Base-by-base conservation (phyloP, 1,284 basidiomycete species). In the Malassezia nana region DNA sequence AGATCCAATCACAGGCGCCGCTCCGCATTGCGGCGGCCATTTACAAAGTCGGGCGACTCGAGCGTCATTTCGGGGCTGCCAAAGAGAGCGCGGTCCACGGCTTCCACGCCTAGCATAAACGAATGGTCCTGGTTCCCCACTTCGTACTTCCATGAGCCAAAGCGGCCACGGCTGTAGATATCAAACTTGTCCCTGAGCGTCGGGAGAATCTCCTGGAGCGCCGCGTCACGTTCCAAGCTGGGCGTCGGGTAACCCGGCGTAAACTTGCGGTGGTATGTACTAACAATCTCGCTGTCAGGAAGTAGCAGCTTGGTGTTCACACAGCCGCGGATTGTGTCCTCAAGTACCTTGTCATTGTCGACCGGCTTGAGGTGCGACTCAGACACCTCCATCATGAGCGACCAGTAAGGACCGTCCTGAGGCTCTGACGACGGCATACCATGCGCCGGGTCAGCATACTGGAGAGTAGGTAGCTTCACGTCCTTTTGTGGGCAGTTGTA, bases 141-240 rank as follows among this genome's bases (percentile, higher is more conserved):
- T 66, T 78, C 77, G 66, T 78, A 79, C 64, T 77, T 77, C 77
- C 78, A 80, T 40, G 76, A 77, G n/a, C 78, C 79, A 64, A 80
- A 80, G 45, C 79, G 73, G 32, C 79, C 79, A 46, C 79, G 75
- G 16, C 75, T 77, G 65, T 75, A 74, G 50, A 80, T 78, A 46
- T 69, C 69, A 66, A 66, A 76, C 59, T 69, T 60, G 49, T 78
- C 75, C 57, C 72, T 66, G 31, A 80, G 66, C 20, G 66, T 67
- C 2, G 79, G 79, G 29, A 79, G 71, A 58, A 78, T 75, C 24
- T 69, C 59, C 25, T 72, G 71, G 32, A 80, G 65, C 35, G 78
- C 78, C 13, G 69, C 75, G 47, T 79, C 77, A 50, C 78, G 74
- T 30, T 75, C 74, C 20, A 79, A 68, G 29, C 76, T 75, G 4